A percentile compares a stretch with the other conserved stretches of the same genome.
phyloP scores from a whole-genome alignment of 371 early-diverging fungal genomes.

The Coemansia sp. region DNA sequence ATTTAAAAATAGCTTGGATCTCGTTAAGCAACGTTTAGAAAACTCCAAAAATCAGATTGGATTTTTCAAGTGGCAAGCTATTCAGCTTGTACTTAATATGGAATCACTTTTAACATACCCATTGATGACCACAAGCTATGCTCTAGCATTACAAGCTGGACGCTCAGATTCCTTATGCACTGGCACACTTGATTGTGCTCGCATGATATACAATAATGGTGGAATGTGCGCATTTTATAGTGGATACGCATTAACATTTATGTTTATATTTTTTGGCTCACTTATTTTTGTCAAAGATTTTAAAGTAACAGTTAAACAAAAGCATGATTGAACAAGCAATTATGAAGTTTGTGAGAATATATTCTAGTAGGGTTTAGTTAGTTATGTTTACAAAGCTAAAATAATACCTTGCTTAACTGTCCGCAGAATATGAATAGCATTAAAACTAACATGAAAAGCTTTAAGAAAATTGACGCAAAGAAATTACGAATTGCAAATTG shows the following conservation, averaged over 20 bases:
- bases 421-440: too few relatives aligned
- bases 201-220: background rate
- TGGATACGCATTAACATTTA: background rate
- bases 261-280: too few relatives aligned
- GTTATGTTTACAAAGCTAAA: too few relatives aligned
- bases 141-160: background rate
- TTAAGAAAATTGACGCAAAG: too few relatives aligned
- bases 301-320: too few relatives aligned
- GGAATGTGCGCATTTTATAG: background rate
- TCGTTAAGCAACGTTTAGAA: background rate
- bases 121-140: background rate
- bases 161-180: background rate
- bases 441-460: too few relatives aligned
- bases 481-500: too few relatives aligned
- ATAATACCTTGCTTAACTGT: too few relatives aligned
- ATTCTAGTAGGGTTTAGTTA: too few relatives aligned
- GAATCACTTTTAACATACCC: background rate
- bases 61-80: background rate
- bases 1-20: background rate
- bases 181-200: background rate
- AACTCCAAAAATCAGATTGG: background rate
- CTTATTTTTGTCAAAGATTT: too few relatives aligned
- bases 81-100: background rate
- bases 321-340: too few relatives aligned
- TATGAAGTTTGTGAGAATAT: too few relatives aligned